phyloP scores from a whole-genome alignment of 192 early-diverging fungal genomes.

The Coemansia sp. region DNA sequence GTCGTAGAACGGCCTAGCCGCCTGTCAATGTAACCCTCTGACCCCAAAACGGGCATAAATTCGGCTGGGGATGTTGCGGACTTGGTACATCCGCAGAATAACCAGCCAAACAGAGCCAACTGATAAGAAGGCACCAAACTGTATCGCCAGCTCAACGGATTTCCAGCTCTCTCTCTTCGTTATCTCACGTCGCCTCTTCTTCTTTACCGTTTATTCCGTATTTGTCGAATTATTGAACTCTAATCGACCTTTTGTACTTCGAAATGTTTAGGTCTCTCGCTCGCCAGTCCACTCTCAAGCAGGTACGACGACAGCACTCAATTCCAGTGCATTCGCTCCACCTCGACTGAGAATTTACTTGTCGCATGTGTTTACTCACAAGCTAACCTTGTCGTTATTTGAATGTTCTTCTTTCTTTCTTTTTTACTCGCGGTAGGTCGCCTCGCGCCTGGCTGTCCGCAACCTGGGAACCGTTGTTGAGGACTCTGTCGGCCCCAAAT shows the following conservation, averaged over 20 bases:
- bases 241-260: constrained; percentile 7
- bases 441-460: constrained; percentile 50
- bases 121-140: not conserved
- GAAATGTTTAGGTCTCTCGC: constrained; percentile 43
- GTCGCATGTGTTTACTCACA: not conserved
- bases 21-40: not conserved
- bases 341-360: not conserved
- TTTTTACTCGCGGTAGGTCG: constrained; percentile 33
- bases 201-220: constrained; percentile 2
- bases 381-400: not conserved
- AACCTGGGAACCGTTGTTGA: constrained; percentile 49
- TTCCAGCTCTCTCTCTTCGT: not conserved
- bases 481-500: constrained; percentile 54
- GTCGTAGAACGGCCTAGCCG: not conserved
- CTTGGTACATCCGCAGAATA: not conserved
- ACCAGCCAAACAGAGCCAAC: not conserved
- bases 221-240: constrained; percentile 5
- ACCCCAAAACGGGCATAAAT: not conserved
- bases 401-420: not conserved
- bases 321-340: not conserved
- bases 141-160: too few species aligned
- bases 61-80: constrained; percentile 1
- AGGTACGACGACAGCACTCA: constrained; percentile 37
- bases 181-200: not conserved
- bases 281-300: constrained; percentile 47